These are phyloP conservation scores for Lavandula angustifolia DNA, from an alignment of 257 asterid genomes.

Conservation along the genomic window DNA sequence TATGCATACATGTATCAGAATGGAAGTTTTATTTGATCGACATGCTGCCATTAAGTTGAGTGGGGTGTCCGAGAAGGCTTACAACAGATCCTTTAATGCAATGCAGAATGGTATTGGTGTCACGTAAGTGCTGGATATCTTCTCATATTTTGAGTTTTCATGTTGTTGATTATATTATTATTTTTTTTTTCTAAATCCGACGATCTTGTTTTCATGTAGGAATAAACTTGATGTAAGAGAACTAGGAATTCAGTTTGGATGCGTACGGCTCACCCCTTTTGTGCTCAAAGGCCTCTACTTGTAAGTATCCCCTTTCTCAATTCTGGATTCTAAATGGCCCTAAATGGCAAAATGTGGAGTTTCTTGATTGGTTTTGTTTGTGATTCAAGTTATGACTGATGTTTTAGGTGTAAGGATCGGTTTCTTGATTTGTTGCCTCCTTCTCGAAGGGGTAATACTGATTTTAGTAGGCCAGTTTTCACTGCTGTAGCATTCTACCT, in stretches of 20 bases:
- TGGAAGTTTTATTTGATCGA: constrained; percentile 79
- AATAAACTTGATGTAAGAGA: constrained; percentile 87
- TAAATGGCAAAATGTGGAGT: background rate
- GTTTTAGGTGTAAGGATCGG: constrained; percentile 70
- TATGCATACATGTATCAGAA: constrained; percentile 43
- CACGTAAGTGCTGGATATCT: constrained; percentile 48
- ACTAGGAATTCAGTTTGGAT: constrained; percentile 88
- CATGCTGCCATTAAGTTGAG: constrained; percentile 70
- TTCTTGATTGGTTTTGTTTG: background rate
- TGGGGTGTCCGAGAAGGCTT: constrained; percentile 91
- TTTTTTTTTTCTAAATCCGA: background rate
- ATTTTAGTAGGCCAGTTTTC: constrained; percentile 79
- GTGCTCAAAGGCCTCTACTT: constrained; percentile 65
- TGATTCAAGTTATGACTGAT: constrained; percentile 7
- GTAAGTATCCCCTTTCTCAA: constrained; percentile 44
- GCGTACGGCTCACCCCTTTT: constrained; percentile 78
- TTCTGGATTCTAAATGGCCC: background rate
- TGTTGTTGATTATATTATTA: constrained; percentile 4
- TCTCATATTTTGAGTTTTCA: background rate
- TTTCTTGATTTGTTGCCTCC: constrained; percentile 83
- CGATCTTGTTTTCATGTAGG: constrained; percentile 38
- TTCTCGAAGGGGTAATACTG: constrained; percentile 79
- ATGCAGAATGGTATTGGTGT: constrained; percentile 94
- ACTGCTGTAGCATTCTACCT: constrained; percentile 84
- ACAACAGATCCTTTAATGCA: constrained; percentile 77